phyloP scores from a whole-genome alignment of 768 basidiomycete genomes.

The Leccinellum rugosiceps region DNA sequence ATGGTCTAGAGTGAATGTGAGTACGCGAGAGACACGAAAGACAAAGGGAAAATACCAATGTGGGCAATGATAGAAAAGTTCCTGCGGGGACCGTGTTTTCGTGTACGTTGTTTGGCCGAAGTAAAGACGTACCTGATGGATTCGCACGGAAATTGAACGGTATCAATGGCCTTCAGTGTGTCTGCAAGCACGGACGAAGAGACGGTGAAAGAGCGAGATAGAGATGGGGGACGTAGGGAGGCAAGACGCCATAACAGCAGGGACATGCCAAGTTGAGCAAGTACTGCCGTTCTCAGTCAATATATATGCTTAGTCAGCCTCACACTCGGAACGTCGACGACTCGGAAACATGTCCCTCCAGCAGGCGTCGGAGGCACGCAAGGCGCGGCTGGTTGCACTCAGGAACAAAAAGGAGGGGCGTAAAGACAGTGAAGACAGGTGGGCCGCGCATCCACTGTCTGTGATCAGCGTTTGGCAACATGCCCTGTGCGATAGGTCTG shows the following conservation, averaged over 20 bases:
- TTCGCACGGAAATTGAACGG: constrained; percentile 66
- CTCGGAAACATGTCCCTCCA: constrained; percentile 71
- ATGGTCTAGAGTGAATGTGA: constrained; percentile 57
- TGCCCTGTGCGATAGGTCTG: constrained; percentile 36
- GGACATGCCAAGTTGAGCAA: constrained; percentile 26
- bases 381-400: constrained; percentile 75
- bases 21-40: neutral
- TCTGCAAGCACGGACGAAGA: constrained; percentile 23
- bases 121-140: constrained; percentile 54
- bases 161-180: constrained; percentile 39
- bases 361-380: constrained; percentile 76
- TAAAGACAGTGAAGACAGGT: constrained; percentile 39
- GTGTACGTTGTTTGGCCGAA: neutral
- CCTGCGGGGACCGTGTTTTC: constrained; percentile 32
- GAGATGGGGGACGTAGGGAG: neutral
- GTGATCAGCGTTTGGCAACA: constrained; percentile 12
- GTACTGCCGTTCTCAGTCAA: neutral
- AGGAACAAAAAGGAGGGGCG: constrained; percentile 69
- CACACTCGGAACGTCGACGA: neutral
- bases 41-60: constrained; percentile 53
- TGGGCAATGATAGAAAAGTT: constrained; percentile 98
- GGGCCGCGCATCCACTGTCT: constrained; percentile 22
- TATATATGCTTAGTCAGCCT: constrained; percentile 34
- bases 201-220: constrained; percentile 28
- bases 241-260: constrained; percentile 27